Evolutionary conservation across 768 basidiomycete species (phyloP), one percentile per base, ranked within the genome.

Genomic region (Panaeolus papilionaceus): DNA sequence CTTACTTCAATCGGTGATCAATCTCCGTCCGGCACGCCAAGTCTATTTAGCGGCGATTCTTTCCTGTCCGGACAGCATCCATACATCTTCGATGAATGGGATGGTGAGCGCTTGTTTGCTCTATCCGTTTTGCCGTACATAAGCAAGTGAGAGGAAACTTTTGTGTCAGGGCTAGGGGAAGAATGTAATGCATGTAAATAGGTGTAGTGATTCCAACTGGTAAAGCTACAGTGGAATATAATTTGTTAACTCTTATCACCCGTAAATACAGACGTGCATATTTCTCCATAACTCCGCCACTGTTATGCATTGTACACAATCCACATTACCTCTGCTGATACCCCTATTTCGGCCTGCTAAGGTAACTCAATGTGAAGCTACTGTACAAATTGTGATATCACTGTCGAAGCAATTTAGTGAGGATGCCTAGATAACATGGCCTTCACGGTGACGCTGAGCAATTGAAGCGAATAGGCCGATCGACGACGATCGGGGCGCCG

Each of bases 1-100:
- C 62, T 71, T 66, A 71, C 70, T 68, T 67, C 72, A 67, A 73
- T 70, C 65, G 65, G 64, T 61, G 47, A 38, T 42, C 54, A 62
- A 47, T 26, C 33, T 64, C 66, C 51, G 54, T 64, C 66, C 51
- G 54, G 54, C 28, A 69, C 66, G 69, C 69, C 71, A 72, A 68
- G 69, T 28, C 54, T 58, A 37, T 58, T 58, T 23, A 33, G 14
- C 54, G 12, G 54, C 28, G 54, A 58, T 58, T 58, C 54, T 58
- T 58, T 28, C 54, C 54, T 58, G 54, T 58, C 54, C 33, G 28
- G 54, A 58, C 54, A 33, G 54, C 54, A 12, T 58, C 33, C 54
- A 58, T 58, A 37, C 54, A 58, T 58, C 54, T 58, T 58, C 9
- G 26, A 58, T 58, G 54, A 58, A 58, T 58, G 54, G 11, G 54